phyloP scores from a whole-genome alignment of 2,329 filamentous ascomycete genomes.

The Sporothrix pseudoabietina region DNA sequence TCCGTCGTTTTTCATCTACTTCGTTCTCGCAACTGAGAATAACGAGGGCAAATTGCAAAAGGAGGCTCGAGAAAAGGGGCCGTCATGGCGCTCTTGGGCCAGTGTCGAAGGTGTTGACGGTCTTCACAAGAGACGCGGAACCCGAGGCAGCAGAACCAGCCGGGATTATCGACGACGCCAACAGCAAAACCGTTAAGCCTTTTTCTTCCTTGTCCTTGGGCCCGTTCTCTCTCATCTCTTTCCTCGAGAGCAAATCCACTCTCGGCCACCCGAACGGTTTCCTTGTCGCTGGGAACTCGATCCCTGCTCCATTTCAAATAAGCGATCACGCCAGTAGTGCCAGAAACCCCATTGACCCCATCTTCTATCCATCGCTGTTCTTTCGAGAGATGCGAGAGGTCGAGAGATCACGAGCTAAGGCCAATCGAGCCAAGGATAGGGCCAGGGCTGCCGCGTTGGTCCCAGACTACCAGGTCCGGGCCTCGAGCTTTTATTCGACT shows the following conservation, averaged over 20 bases:
- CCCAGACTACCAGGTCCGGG: neutral
- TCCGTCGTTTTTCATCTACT: neutral
- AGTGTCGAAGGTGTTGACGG: neutral
- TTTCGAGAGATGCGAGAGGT: conserved; percentile 20
- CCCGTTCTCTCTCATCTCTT: neutral
- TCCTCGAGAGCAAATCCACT: no score
- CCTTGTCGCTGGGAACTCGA: neutral
- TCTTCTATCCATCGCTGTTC: neutral
- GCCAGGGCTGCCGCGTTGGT: neutral
- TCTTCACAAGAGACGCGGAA: neutral
- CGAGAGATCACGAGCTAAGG: neutral
- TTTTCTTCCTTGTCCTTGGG: conserved; percentile 1
- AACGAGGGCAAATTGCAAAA: neutral
- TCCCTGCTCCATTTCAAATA: conserved; percentile 8
- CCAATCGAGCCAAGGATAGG: conserved; percentile 3
- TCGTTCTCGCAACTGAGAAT: neutral
- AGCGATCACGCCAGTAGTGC: neutral
- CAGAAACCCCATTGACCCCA: neutral
- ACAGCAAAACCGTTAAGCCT: conserved; percentile 8
- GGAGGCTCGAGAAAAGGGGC: neutral
- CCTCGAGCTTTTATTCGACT: neutral
- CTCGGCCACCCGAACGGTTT: neutral
- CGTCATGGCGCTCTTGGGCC: no score
- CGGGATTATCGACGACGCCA: conserved; percentile 4
- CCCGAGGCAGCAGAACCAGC: neutral